Evolutionary conservation across 2,329 filamentous ascomycete genomes (phyloP).

Genomic region (Aspergillus novoparasiticus): DNA sequence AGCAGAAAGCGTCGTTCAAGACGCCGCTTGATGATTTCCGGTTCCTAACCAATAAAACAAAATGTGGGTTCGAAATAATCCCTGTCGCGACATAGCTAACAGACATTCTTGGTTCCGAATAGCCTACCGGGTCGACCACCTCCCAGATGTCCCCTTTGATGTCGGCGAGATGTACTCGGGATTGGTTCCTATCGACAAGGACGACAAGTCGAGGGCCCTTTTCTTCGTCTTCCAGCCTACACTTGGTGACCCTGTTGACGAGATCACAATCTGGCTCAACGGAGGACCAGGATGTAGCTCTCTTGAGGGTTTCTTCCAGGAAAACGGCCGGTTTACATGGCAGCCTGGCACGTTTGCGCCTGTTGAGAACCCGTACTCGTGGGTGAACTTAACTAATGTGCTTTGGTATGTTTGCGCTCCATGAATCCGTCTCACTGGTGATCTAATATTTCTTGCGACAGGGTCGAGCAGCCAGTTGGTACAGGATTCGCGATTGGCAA

Average conservation of each 20-base stretch:
- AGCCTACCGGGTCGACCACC: background rate
- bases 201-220: conserved; percentile 48
- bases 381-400: conserved; percentile 73
- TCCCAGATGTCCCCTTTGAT: conserved; percentile 71
- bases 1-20: background rate
- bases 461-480: conserved; percentile 50
- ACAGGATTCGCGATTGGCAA: conserved; percentile 70
- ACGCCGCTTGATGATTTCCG: background rate
- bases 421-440: background rate
- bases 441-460: background rate
- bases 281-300: conserved; percentile 60
- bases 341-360: conserved; percentile 68
- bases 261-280: conserved; percentile 48
- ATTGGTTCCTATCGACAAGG: conserved; percentile 54
- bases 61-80: background rate
- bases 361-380: conserved; percentile 67
- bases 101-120: background rate
- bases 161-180: conserved; percentile 55
- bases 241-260: background rate
- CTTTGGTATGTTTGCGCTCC: conserved; percentile 48
- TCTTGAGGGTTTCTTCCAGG: conserved; percentile 68
- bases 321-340: conserved; percentile 74
- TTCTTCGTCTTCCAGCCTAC: conserved; percentile 53
- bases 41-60: background rate
- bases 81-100: background rate